phyloP scores from a whole-genome alignment of 148 eudicot species.

The Pouteria glomerata region DNA sequence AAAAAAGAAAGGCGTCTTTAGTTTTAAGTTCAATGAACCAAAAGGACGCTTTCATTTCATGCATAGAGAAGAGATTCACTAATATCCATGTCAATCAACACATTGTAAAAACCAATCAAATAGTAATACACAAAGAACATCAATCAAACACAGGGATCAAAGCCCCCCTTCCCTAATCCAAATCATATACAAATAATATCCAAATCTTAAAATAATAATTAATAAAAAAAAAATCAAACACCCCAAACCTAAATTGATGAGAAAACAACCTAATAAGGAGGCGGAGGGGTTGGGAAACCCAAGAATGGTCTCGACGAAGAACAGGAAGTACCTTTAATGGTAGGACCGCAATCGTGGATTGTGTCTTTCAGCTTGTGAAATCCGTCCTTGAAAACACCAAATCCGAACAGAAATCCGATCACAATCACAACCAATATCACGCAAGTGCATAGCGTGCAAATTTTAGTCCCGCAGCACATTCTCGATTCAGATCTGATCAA shows the following conservation, averaged over 20 bases:
- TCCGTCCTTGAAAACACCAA: slow-evolving; percentile 55
- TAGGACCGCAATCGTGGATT: slow-evolving; percentile 1
- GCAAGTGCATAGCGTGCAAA: slow-evolving; percentile 48
- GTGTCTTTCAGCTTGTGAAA: slow-evolving; percentile 40
- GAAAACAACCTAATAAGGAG: slow-evolving; percentile 12
- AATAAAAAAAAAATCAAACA: background rate
- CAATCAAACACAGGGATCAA: no score
- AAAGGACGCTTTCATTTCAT: no score
- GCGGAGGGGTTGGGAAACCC: slow-evolving; percentile 26
- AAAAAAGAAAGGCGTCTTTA: no score
- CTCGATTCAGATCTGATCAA: background rate
- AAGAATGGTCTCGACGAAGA: slow-evolving; percentile 25
- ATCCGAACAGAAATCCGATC: slow-evolving; percentile 48
- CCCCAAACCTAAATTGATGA: background rate
- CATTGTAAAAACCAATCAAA: no score
- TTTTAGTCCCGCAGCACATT: slow-evolving; percentile 46
- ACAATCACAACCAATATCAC: slow-evolving; percentile 33
- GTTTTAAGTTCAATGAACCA: no score
- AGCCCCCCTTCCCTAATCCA: no score
- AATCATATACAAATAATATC: no score
- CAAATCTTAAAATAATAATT: background rate
- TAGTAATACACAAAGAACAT: no score
- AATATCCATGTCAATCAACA: no score
- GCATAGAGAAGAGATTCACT: no score
- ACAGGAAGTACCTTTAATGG: background rate